phyloP scores from a whole-genome alignment of 148 eudicot genomes.

The Rhododendron mucronatum region DNA sequence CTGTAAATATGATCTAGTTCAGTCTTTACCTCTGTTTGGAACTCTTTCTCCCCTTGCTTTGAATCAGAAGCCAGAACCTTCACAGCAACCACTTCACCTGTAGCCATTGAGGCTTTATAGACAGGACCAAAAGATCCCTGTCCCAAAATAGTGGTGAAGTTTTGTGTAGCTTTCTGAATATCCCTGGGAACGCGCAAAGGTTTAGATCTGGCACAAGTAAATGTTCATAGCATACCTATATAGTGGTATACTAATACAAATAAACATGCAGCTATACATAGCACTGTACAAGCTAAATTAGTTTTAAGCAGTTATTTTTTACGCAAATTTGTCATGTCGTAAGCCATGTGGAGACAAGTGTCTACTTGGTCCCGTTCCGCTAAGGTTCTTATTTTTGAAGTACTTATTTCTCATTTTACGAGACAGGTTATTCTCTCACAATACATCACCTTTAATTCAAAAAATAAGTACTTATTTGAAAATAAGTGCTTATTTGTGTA shows the following conservation, averaged over 20 bases:
- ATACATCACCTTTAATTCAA: too few relatives aligned
- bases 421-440: too few relatives aligned
- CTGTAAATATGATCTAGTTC: not conserved
- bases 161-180: constrained; percentile 85
- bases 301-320: not conserved
- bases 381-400: too few relatives aligned
- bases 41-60: constrained; percentile 95
- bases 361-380: not conserved
- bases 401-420: too few relatives aligned
- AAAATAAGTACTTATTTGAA: too few relatives aligned
- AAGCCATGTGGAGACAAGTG: not conserved
- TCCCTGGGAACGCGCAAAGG: constrained; percentile 49
- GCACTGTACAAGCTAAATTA: not conserved
- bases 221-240: not conserved
- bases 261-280: not conserved
- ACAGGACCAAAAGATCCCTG: constrained; percentile 98
- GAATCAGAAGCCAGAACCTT: constrained; percentile 95
- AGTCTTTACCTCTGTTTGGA: constrained; percentile 81
- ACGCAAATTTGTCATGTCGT: not conserved
- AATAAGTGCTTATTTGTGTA: too few relatives aligned
- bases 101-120: constrained; percentile 84
- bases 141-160: constrained; percentile 85
- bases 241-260: not conserved
- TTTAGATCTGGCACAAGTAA: not conserved
- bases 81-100: constrained; percentile 85